Evolutionary conservation across 768 basidiomycete species (phyloP).

Genomic region (Clavulina sp.): DNA sequence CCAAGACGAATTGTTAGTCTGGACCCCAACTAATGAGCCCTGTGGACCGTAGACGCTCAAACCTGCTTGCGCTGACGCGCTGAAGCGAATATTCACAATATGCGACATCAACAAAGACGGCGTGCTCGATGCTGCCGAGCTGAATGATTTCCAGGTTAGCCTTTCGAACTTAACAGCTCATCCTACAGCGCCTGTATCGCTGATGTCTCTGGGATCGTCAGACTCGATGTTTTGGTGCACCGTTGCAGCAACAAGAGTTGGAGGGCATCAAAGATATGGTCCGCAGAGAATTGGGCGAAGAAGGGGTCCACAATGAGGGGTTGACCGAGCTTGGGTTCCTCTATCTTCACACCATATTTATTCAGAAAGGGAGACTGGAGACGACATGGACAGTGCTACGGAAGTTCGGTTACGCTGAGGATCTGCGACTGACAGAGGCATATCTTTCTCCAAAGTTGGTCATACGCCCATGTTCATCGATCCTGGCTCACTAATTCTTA

Average conservation of each 20-base stretch:
- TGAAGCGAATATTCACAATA: constrained; percentile 88
- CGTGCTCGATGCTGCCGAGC: constrained; percentile 68
- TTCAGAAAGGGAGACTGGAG: constrained; percentile 85
- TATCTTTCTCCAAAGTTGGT: constrained; percentile 80
- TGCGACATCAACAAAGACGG: constrained; percentile 93
- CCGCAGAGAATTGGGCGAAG: constrained; percentile 46
- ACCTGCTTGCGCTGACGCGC: constrained; percentile 73
- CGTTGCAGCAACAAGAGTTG: constrained; percentile 79
- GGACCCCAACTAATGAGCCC: constrained; percentile 4
- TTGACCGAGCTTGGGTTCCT: constrained; percentile 88
- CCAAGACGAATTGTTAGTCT: constrained; percentile 1
- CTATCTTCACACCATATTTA: constrained; percentile 90
- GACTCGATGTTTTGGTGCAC: constrained; percentile 91
- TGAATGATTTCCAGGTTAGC: constrained; percentile 90
- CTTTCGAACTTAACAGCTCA: no score
- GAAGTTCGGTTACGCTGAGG: constrained; percentile 92
- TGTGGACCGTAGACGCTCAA: constrained; percentile 53
- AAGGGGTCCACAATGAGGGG: constrained; percentile 58
- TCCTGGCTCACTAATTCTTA: constrained; percentile 8
- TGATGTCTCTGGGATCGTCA: constrained; percentile 17
- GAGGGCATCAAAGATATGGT: constrained; percentile 95
- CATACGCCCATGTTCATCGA: not conserved
- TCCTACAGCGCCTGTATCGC: not conserved
- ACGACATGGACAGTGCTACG: constrained; percentile 96
- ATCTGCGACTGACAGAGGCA: constrained; percentile 70